Evolutionary conservation across 2,329 filamentous ascomycete species (phyloP).

Genomic region (Aspergillus jensenii): DNA sequence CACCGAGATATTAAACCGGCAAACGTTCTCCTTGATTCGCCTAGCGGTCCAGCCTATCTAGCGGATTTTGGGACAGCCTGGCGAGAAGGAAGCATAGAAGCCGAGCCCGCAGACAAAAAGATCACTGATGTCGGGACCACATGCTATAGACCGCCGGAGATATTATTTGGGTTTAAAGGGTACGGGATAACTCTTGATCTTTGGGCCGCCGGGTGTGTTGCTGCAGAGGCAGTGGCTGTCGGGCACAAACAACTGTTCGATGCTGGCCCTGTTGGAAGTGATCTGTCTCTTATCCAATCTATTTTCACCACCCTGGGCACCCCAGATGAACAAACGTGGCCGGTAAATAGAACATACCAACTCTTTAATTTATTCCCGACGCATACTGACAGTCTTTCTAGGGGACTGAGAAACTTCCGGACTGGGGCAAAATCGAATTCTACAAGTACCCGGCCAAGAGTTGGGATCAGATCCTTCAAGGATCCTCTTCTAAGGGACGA

Average conservation of each 20-base stretch:
- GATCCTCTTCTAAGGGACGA: constrained; percentile 57
- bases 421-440: constrained; percentile 86
- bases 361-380: not conserved
- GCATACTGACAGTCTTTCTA: constrained; percentile 15
- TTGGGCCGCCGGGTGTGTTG: constrained; percentile 83
- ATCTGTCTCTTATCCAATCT: constrained; percentile 84
- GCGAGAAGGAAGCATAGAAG: constrained; percentile 58
- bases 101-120: constrained; percentile 68
- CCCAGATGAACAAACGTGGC: constrained; percentile 77
- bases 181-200: constrained; percentile 78
- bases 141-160: constrained; percentile 84
- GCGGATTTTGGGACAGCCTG: constrained; percentile 93
- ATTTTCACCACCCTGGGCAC: constrained; percentile 92
- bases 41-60: constrained; percentile 71
- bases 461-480: constrained; percentile 71
- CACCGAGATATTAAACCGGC: constrained; percentile 95
- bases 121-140: constrained; percentile 93
- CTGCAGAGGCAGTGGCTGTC: constrained; percentile 69
- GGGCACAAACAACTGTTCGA: constrained; percentile 70
- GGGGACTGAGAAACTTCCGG: constrained; percentile 60
- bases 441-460: constrained; percentile 64
- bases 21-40: constrained; percentile 72
- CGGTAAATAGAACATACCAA: constrained; percentile 51
- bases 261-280: constrained; percentile 85
- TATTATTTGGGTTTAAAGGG: constrained; percentile 76